Conservation (phyloP, 1,284 basidiomycete species). For the Boletus semigastroideus region DNA sequence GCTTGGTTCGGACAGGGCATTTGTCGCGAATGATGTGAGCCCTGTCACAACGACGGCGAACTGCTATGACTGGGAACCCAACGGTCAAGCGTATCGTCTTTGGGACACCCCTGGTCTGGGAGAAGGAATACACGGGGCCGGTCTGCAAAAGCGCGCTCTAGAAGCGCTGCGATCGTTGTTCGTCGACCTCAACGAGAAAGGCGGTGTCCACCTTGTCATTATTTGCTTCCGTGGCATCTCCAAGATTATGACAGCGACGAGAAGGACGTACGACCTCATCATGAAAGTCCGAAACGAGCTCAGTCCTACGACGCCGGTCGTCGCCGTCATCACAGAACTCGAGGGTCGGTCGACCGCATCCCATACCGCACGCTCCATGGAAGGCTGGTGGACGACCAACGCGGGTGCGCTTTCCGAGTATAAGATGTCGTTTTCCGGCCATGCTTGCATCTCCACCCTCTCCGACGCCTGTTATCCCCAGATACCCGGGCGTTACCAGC, state of each 20-base stretch:
- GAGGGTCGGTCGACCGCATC: slow-evolving; percentile 21
- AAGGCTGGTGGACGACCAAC: slow-evolving; percentile 32
- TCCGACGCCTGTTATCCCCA: slow-evolving; percentile 25
- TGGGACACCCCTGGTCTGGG: slow-evolving; percentile 28
- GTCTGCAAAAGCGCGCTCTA: slow-evolving; percentile 15
- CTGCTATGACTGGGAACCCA: slow-evolving; percentile 19
- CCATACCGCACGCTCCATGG: slow-evolving; percentile 24
- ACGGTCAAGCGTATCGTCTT: slow-evolving; percentile 16
- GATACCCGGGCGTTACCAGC: slow-evolving; percentile 16
- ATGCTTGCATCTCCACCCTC: slow-evolving; percentile 25
- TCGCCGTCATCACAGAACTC: slow-evolving; percentile 32
- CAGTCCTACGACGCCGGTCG: slow-evolving; percentile 25
- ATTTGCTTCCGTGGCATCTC: slow-evolving; percentile 28
- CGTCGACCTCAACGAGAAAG: slow-evolving; percentile 20
- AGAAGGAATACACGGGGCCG: slow-evolving; percentile 17
- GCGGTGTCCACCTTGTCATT: slow-evolving; percentile 31
- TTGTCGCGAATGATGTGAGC: slow-evolving; percentile 21
- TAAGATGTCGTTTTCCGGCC: slow-evolving; percentile 23
- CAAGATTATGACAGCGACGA: slow-evolving; percentile 18
- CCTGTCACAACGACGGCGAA: slow-evolving; percentile 18
- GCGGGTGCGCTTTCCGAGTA: slow-evolving; percentile 8
- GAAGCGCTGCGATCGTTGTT: slow-evolving; percentile 24
- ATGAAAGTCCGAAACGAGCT: slow-evolving; percentile 18
- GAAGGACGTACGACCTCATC: slow-evolving; percentile 25
- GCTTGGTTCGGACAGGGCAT: slow-evolving; percentile 18